Evolutionary conservation across 352 stramenopile species (phyloP), one percentile per base, ranked within the genome.

Genomic region (Globisporangium megalacanthum): DNA sequence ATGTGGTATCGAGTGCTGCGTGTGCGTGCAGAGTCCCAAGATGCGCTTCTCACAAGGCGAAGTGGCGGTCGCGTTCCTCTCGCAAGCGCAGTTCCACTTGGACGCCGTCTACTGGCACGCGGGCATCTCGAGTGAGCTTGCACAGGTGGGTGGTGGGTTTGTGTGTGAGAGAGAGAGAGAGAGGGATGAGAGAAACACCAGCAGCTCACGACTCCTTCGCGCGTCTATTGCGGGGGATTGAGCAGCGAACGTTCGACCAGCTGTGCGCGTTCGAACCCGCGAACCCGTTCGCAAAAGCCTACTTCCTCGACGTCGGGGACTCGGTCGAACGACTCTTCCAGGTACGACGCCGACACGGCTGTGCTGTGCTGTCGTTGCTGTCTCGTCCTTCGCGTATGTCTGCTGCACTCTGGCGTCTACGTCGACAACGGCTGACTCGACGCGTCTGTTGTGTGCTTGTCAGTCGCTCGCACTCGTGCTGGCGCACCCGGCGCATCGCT

Each of bases 301-400:
- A 81, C 58, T 77, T 83, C 44, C 56, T 77, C 52, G 73, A 85
- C 54, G 70, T 79, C 35, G 56, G 72, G 4, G 70, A 51, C 51
- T 81, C 75, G 54, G 25, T 68, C 39, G 75, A 85, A 62, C 64
- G 75, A 56, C 76, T 85, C 53, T 75, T 80, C 54, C 75, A 85
- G 75, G 75, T 83, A 64, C 51, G 57, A 39, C 58, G 13, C 9
- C 20, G 41, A 60, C 49, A 49, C 44, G n/a, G n/a, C 15, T 9
- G 22, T 31, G 13, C 15, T 31, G 44, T 31, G 4, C 1, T 29
- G 15, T 19, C 19, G 13, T n/a, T 65, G 54, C 52, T 68, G 64
- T 39, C 31, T 65, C 57, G 14, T 68, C 45, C 44, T 41, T 54
- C 60, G 25, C 25, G 25, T 29, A 1, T 61, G 64, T 29, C 25